phyloP scores from a whole-genome alignment of 2,329 filamentous ascomycete genomes.

The Leptodontidium sp. region DNA sequence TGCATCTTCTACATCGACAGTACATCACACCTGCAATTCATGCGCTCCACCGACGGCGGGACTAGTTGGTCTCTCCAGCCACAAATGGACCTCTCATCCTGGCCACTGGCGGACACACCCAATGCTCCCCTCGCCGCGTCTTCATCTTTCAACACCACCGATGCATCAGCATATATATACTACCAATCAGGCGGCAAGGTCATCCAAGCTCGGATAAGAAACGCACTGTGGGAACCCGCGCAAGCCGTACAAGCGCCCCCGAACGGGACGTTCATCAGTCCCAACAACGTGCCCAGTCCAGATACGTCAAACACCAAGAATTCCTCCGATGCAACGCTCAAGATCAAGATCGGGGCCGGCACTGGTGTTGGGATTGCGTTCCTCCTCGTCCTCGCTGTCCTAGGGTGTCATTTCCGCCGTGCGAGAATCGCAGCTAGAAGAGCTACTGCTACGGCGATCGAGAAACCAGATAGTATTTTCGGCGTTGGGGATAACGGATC shows the following conservation, averaged over 20 bases:
- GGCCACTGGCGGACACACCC: slow-evolving; percentile 5
- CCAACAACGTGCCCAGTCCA: background rate
- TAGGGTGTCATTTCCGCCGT: background rate
- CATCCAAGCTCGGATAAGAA: background rate
- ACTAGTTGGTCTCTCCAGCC: background rate
- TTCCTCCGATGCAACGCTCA: background rate
- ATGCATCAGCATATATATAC: background rate
- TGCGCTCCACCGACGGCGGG: slow-evolving; percentile 4
- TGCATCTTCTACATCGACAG: slow-evolving; percentile 21
- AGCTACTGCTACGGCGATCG: background rate
- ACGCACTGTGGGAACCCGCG: background rate
- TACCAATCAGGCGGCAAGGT: slow-evolving; percentile 3
- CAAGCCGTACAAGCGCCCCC: background rate
- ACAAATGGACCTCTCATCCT: background rate
- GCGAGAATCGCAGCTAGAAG: background rate
- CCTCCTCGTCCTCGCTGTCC: background rate
- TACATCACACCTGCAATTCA: background rate
- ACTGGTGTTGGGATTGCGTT: background rate
- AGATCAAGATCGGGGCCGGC: slow-evolving; percentile 3
- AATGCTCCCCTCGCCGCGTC: background rate
- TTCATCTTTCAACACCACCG: background rate
- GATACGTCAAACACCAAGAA: background rate
- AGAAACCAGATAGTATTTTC: background rate
- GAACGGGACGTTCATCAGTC: no score
- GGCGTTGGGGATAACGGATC: background rate